Conservation (phyloP, 2,329 filamentous ascomycete genomes). For the Pseudofabraea citricarpa region DNA sequence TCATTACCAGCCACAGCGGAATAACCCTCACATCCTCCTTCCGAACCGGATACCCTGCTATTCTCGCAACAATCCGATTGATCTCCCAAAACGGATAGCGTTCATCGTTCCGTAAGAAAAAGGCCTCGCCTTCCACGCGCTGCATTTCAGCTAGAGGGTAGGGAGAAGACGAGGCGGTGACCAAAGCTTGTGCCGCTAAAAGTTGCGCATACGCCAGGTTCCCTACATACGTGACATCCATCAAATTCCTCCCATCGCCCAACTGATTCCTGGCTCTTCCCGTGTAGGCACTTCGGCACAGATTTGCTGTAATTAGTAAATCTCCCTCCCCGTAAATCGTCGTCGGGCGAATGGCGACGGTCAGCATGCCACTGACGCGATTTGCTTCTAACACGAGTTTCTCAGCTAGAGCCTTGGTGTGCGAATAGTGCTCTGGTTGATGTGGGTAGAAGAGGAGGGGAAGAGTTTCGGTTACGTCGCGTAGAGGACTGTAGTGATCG, state of each 20-base stretch:
- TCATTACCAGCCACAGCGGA: conserved; percentile 4
- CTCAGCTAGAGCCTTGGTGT: conserved; percentile 15
- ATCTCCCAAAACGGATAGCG: conserved; percentile 12
- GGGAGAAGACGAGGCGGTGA: not conserved
- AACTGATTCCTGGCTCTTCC: conserved; percentile 46
- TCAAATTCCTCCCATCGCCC: conserved; percentile 45
- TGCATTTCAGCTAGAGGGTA: conserved; percentile 12
- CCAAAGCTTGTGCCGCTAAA: conserved; percentile 35
- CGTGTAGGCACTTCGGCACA: conserved; percentile 33
- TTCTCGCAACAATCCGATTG: conserved; percentile 5
- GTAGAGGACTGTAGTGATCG: conserved; percentile 36
- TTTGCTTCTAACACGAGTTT: conserved; percentile 11
- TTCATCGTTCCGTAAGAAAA: conserved; percentile 16
- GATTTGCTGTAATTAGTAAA: conserved; percentile 26
- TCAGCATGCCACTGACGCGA: conserved; percentile 34
- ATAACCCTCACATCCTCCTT: conserved; percentile 7
- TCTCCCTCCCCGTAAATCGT: conserved; percentile 45
- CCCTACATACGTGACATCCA: conserved; percentile 48
- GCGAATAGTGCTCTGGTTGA: conserved; percentile 14
- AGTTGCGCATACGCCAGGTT: conserved; percentile 48
- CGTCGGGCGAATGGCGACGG: conserved; percentile 41
- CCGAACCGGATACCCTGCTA: conserved; percentile 4
- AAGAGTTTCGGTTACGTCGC: conserved; percentile 38
- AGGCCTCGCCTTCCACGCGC: conserved; percentile 11
- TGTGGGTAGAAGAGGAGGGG: conserved; percentile 8